phyloP scores from a whole-genome alignment of 1,139 yeast genomes.

The Eremothecium sinecaudum region DNA sequence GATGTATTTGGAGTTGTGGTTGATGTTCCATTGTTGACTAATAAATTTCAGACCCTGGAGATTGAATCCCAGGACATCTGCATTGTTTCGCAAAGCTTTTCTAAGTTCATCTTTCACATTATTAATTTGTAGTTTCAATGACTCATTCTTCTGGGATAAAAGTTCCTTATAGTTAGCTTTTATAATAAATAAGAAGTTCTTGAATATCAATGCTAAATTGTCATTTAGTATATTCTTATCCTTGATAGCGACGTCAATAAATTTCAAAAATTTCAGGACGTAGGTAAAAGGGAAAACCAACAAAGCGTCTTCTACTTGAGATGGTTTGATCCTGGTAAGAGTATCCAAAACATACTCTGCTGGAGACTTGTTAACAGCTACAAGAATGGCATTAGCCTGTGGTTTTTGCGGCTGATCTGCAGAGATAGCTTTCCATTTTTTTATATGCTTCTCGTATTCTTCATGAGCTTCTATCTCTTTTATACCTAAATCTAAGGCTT shows the following conservation, averaged over 20 bases:
- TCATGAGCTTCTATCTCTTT: constrained; percentile 57
- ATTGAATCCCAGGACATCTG: constrained; percentile 70
- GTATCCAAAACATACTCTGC: constrained; percentile 71
- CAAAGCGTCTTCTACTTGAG: constrained; percentile 87
- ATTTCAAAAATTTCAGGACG: constrained; percentile 57
- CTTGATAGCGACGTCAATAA: constrained; percentile 68
- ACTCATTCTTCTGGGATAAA: constrained; percentile 53
- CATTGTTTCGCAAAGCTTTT: constrained; percentile 41
- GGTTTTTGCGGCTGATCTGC: constrained; percentile 49
- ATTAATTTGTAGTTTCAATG: constrained; percentile 50
- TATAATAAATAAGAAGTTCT: constrained; percentile 64
- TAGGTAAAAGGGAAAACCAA: constrained; percentile 85
- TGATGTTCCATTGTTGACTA: constrained; percentile 68
- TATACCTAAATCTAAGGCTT: constrained; percentile 77
- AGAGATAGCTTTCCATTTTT: constrained; percentile 35
- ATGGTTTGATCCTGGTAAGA: constrained; percentile 57
- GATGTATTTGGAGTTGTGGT: constrained; percentile 63
- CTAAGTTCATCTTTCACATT: constrained; percentile 51
- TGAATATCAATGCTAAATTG: constrained; percentile 56
- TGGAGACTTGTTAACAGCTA: constrained; percentile 63
- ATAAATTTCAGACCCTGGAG: constrained; percentile 71
- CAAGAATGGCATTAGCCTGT: constrained; percentile 56
- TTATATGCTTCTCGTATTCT: constrained; percentile 36
- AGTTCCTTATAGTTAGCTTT: constrained; percentile 69
- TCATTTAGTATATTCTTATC: constrained; percentile 37